A percentile compares a stretch with the other conserved stretches of the same genome.
phyloP scores from a whole-genome alignment of 805 yeast genomes.

The Nakazawaea ishiwadae region DNA sequence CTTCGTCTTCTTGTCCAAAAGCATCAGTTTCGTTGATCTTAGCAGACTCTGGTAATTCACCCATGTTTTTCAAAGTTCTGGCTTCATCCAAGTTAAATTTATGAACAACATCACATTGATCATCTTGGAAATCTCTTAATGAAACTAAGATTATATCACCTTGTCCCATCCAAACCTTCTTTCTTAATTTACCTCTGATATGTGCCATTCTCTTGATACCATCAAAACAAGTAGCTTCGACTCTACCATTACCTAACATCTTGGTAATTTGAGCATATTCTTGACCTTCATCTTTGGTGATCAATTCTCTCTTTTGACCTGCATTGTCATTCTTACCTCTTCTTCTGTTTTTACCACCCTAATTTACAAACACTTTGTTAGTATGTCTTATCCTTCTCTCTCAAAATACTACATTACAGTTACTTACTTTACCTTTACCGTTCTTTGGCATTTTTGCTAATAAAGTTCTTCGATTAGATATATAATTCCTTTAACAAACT shows the following conservation, averaged over 20 bases:
- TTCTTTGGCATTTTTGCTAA: constrained; percentile 14
- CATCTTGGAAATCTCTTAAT: constrained; percentile 97
- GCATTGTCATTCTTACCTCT: constrained; percentile 96
- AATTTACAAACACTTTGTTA: constrained; percentile 16
- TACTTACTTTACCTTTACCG: constrained; percentile 14
- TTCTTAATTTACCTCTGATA: constrained; percentile 97
- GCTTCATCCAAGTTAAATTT: constrained; percentile 98
- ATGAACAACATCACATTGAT: constrained; percentile 95
- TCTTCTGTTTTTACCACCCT: constrained; percentile 92
- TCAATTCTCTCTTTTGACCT: constrained; percentile 90
- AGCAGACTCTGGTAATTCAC: constrained; percentile 96
- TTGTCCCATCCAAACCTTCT: constrained; percentile 99
- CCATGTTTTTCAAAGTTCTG: constrained; percentile 88
- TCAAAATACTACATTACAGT: not conserved
- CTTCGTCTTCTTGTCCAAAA: constrained; percentile 94
- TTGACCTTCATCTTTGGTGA: constrained; percentile 92
- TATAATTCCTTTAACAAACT: not conserved
- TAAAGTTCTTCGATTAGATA: not conserved
- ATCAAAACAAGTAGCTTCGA: constrained; percentile 93
- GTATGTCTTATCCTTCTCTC: not conserved
- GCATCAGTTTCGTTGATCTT: constrained; percentile 97
- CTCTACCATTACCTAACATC: constrained; percentile 98
- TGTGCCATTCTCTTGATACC: constrained; percentile 93
- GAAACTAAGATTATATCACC: constrained; percentile 97
- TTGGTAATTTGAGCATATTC: constrained; percentile 97